Percentiles rank a stretch among this genome's conserved stretches.
These are phyloP conservation scores for Peribolospora kevripleyi DNA, from an alignment of 768 basidiomycete genomes.

Conservation along the genomic window DNA sequence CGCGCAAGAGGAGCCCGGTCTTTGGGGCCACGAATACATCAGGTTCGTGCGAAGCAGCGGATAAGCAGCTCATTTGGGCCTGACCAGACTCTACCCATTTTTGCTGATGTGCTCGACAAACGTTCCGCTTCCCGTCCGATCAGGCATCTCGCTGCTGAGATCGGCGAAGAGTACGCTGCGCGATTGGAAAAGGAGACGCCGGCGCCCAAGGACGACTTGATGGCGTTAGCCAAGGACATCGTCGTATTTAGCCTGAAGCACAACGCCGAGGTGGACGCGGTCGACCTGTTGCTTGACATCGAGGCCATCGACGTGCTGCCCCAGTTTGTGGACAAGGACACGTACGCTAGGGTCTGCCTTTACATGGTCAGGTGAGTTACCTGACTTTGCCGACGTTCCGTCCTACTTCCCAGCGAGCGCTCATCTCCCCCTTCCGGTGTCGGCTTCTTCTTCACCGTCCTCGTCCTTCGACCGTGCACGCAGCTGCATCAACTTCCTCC, in stretches of 20 bases:
- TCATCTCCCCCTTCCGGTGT: neutral
- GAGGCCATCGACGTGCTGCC: slow-evolving; percentile 64
- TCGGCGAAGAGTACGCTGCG: slow-evolving; percentile 67
- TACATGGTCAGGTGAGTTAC: slow-evolving; percentile 71
- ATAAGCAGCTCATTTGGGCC: too few relatives aligned
- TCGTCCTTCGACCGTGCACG: slow-evolving; percentile 14
- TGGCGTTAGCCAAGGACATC: slow-evolving; percentile 52
- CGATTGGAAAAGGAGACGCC: slow-evolving; percentile 32
- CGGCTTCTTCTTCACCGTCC: neutral
- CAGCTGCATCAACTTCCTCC: slow-evolving; percentile 65
- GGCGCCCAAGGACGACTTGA: slow-evolving; percentile 37
- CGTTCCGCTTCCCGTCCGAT: neutral
- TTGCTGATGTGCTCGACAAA: too few relatives aligned
- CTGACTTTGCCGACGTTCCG: neutral
- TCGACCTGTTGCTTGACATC: slow-evolving; percentile 78
- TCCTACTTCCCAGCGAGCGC: neutral
- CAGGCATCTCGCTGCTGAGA: slow-evolving; percentile 68
- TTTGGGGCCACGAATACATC: slow-evolving; percentile 98
- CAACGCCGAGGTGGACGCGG: slow-evolving; percentile 95
- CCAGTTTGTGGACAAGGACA: slow-evolving; percentile 61
- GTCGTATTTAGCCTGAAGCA: slow-evolving; percentile 71
- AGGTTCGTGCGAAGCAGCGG: slow-evolving; percentile 20
- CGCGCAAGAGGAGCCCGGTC: slow-evolving; percentile 47
- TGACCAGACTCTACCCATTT: too few relatives aligned
- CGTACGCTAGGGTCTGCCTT: slow-evolving; percentile 64